Evolutionary conservation across 2,329 filamentous ascomycete genomes (phyloP).

Genomic region (Calonectria fujianensis): DNA sequence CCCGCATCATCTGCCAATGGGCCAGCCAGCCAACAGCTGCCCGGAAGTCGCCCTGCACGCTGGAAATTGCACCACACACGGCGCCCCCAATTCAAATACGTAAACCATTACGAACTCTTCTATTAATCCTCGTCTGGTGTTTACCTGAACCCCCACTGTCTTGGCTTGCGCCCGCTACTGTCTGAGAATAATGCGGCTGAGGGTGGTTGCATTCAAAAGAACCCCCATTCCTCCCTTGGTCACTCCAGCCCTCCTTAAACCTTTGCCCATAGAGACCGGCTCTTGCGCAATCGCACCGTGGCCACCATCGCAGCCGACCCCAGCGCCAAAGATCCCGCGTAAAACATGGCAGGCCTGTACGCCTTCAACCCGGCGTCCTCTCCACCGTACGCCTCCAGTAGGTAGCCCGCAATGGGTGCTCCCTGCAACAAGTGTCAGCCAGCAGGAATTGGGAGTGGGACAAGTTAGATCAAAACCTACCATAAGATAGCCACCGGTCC

Average conservation of each 20-base stretch:
- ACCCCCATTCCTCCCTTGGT: conserved; percentile 22
- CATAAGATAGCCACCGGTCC: conserved; percentile 76
- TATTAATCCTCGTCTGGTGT: conserved; percentile 10
- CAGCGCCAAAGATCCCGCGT: conserved; percentile 72
- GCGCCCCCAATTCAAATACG: conserved; percentile 31
- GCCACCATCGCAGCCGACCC: conserved; percentile 65
- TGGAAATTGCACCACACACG: conserved; percentile 25
- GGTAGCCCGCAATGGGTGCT: conserved; percentile 75
- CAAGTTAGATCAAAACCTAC: conserved; percentile 58
- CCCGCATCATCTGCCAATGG: conserved; percentile 17
- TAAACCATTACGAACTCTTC: conserved; percentile 37
- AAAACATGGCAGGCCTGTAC: conserved; percentile 76
- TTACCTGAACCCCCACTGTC: conserved; percentile 34
- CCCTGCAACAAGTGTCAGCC: conserved; percentile 60
- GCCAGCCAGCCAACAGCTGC: background rate
- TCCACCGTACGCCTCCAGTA: conserved; percentile 74
- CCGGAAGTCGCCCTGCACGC: conserved; percentile 36
- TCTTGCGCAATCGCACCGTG: conserved; percentile 66
- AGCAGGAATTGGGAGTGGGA: background rate
- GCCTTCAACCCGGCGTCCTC: conserved; percentile 68
- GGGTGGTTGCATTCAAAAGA: conserved; percentile 19
- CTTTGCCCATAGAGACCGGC: conserved; percentile 58
- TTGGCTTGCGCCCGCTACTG: conserved; percentile 28
- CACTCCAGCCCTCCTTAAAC: conserved; percentile 37
- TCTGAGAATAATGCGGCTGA: conserved; percentile 26